Evolutionary conservation across 1,284 basidiomycete genomes (phyloP), one percentile per base, ranked within the genome.

Genomic region (Meripilus lineatus): DNA sequence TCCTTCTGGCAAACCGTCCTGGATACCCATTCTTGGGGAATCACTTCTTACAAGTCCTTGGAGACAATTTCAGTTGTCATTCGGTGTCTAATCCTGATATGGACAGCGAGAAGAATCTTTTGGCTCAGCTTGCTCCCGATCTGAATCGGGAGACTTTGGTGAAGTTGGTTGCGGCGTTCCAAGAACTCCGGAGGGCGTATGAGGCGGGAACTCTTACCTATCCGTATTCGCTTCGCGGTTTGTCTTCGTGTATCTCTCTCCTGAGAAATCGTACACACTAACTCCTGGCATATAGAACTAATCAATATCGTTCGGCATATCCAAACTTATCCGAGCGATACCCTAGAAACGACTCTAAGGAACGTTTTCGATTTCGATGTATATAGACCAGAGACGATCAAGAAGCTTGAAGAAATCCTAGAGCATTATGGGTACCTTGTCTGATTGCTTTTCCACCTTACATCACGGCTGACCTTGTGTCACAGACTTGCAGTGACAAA

Each of bases 1-100:
- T 83, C 30, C 58, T 83, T n/a, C 62, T 84, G 32, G 81, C 80
- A 2, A 84, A 84, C 55, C 62, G 80, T 7, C 80, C 83, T 21
- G 84, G 84, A 13, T 89, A 88, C 68, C 78, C 81, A 1, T 84
- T 84, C 71, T 65, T 84, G 21, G 80, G 80, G 1, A 84, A 84
- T 48, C 79, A 84, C 55, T 84, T 84, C 66, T 59, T 83, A 17
- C 80, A 84, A 54, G 81, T 84, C 11, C 66, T 83, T 2, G 81
- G 80, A 1, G 81, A 84, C 58, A 79, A 76, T 52, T 82, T 84
- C 59, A 79, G 78, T 50, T 70, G 77, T 18, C 79, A 83, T 59
- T 74, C 79, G 1, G 72, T 84, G 11, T 71, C 74, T 11, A 84
- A 84, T 54, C 81, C 81, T 1, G 80, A 83, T 54, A 70, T 76